Percentiles rank a stretch among this genome's conserved stretches.
Conservation (phyloP, 306 rosid species). For the Prunus mira region DNA sequence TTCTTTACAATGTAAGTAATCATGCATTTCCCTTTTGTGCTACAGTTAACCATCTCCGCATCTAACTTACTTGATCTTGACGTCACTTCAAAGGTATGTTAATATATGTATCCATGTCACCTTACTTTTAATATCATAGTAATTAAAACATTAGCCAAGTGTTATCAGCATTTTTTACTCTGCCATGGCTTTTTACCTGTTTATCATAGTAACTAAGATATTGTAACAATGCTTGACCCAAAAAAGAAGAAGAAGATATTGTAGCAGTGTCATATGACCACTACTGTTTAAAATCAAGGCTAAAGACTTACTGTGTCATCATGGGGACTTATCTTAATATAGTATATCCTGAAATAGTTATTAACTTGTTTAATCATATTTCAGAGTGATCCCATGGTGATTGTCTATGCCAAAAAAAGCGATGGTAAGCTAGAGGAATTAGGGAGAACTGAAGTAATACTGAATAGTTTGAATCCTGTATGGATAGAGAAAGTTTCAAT, state of each 20-base stretch:
- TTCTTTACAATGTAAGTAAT: constrained; percentile 2
- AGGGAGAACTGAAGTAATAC: constrained; percentile 81
- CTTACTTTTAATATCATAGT: background rate
- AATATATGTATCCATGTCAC: background rate
- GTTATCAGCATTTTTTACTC: background rate
- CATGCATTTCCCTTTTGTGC: constrained; percentile 26
- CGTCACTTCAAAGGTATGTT: constrained; percentile 33
- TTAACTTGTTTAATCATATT: background rate
- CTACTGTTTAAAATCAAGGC: background rate
- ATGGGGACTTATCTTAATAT: background rate
- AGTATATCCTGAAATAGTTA: background rate
- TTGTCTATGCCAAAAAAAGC: constrained; percentile 43
- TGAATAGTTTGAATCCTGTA: constrained; percentile 61
- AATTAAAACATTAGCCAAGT: background rate
- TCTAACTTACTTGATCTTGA: constrained; percentile 61
- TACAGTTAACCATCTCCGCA: constrained; percentile 70
- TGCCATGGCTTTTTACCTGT: too few species aligned
- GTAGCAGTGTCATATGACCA: background rate
- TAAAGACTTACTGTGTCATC: too few species aligned
- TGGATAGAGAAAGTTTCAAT: constrained; percentile 73
- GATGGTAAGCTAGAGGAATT: constrained; percentile 66
- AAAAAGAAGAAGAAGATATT: background rate
- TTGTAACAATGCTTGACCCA: background rate
- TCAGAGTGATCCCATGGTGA: constrained; percentile 90
- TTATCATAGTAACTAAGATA: background rate